phyloP scores from a whole-genome alignment of 2,329 filamentous ascomycete species.

The Ascochyta clinopodiicola region DNA sequence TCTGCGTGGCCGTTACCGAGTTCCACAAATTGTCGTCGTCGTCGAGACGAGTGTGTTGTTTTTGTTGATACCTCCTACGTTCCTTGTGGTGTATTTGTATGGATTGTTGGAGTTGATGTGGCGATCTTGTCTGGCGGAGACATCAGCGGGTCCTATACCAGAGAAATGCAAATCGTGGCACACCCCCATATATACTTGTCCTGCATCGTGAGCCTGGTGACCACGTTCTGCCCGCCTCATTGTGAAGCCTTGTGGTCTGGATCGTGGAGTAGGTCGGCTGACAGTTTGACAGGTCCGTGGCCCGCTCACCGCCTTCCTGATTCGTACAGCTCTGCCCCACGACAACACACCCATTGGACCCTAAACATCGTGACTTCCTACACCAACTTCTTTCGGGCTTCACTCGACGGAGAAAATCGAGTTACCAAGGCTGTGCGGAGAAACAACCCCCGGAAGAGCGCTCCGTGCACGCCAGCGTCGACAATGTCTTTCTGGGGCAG shows the following conservation, averaged over 20 bases:
- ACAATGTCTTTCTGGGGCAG: constrained; percentile 34
- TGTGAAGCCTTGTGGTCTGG: constrained; percentile 35
- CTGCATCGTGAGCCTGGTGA: constrained; percentile 25
- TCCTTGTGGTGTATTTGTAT: constrained; percentile 17
- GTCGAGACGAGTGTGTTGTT: not conserved
- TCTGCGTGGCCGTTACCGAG: constrained; percentile 23
- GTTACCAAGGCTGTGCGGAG: constrained; percentile 4
- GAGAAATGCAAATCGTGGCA: constrained; percentile 28
- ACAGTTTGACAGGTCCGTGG: constrained; percentile 9
- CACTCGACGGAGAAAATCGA: not conserved
- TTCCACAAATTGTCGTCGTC: constrained; percentile 17
- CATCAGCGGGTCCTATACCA: constrained; percentile 7
- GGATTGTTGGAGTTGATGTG: constrained; percentile 5
- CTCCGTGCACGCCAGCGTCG: constrained; percentile 8
- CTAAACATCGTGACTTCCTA: constrained; percentile 20
- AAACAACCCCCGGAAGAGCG: constrained; percentile 4
- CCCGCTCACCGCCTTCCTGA: constrained; percentile 36
- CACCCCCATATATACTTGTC: constrained; percentile 17
- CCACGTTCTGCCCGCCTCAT: constrained; percentile 19
- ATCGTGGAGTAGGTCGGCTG: constrained; percentile 37
- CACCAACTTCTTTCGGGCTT: constrained; percentile 17
- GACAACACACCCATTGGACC: constrained; percentile 31
- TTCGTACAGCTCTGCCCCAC: constrained; percentile 19
- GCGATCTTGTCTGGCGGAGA: not conserved
- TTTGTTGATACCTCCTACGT: constrained; percentile 3